Percentiles rank a stretch among this genome's conserved stretches.
Evolutionary conservation across 2,329 filamentous ascomycete genomes (phyloP).

Genomic region (Paecilomyces sp.): DNA sequence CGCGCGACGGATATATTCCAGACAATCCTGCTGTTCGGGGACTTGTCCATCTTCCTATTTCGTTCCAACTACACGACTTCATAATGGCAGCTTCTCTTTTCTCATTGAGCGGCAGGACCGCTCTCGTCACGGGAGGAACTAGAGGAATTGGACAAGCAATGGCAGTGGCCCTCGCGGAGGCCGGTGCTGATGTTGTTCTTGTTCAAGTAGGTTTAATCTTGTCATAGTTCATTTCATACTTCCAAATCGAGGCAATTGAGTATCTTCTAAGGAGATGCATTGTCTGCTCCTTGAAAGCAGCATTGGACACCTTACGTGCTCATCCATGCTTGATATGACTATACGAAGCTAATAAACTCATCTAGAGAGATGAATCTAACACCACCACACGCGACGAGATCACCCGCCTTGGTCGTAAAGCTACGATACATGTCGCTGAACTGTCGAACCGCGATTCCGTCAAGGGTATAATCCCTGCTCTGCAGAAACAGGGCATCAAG

Average conservation of each 20-base stretch:
- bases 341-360: neutral
- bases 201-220: slow-evolving; percentile 24
- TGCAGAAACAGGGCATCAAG: slow-evolving; percentile 41
- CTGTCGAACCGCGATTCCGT: slow-evolving; percentile 35
- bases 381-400: slow-evolving; percentile 37
- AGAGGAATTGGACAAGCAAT: slow-evolving; percentile 42
- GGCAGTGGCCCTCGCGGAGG: slow-evolving; percentile 41
- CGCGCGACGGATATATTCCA: slow-evolving; percentile 3
- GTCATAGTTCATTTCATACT: neutral
- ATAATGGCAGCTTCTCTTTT: slow-evolving; percentile 30
- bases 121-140: slow-evolving; percentile 41
- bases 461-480: slow-evolving; percentile 30
- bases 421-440: slow-evolving; percentile 37
- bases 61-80: neutral
- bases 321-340: too few species aligned
- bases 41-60: neutral
- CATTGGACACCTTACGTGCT: neutral
- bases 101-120: slow-evolving; percentile 35
- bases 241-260: too few species aligned
- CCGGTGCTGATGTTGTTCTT: slow-evolving; percentile 40
- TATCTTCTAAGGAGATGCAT: neutral
- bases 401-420: slow-evolving; percentile 31
- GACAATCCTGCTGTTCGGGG: slow-evolving; percentile 6
- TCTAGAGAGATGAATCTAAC: slow-evolving; percentile 48
- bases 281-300: neutral